Evolutionary conservation across 1,139 yeast species (phyloP).

Genomic region (Starmera stellimalicola): DNA sequence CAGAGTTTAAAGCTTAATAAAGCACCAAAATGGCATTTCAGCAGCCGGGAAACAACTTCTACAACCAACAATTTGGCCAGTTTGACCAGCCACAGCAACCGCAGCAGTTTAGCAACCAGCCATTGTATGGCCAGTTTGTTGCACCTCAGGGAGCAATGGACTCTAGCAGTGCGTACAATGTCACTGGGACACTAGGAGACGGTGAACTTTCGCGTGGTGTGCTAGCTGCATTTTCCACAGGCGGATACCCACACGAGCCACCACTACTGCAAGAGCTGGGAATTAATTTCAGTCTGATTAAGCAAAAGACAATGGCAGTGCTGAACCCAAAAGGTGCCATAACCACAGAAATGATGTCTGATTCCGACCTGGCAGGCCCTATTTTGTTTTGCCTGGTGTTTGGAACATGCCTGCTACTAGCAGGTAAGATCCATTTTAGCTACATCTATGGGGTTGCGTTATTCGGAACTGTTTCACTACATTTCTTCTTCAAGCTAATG

Average conservation of each 20-base stretch:
- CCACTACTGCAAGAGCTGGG: slow-evolving; percentile 90
- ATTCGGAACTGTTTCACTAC: slow-evolving; percentile 81
- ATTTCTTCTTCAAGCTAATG: slow-evolving; percentile 81
- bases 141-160: slow-evolving; percentile 18
- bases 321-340: slow-evolving; percentile 64
- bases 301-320: slow-evolving; percentile 78
- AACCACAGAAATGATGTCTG: slow-evolving; percentile 71
- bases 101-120: slow-evolving; percentile 3
- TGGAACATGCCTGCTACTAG: slow-evolving; percentile 70
- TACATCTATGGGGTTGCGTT: slow-evolving; percentile 94
- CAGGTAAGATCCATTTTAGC: slow-evolving; percentile 95
- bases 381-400: slow-evolving; percentile 78
- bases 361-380: slow-evolving; percentile 94
- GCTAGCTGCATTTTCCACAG: slow-evolving; percentile 86
- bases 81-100: slow-evolving; percentile 15
- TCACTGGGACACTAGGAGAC: slow-evolving; percentile 40
- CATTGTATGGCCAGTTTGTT: slow-evolving; percentile 18
- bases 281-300: slow-evolving; percentile 82
- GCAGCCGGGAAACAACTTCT: slow-evolving; percentile 17
- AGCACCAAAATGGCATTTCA: background rate
- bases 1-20: too few species aligned
- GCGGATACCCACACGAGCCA: slow-evolving; percentile 92
- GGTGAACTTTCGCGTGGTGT: slow-evolving; percentile 65
- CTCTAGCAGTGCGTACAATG: slow-evolving; percentile 28
- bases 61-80: background rate